A percentile compares a stretch with the other conserved stretches of the same genome.
Conservation (phyloP, 2,329 filamentous ascomycete species). For the Fusarium sp. region DNA sequence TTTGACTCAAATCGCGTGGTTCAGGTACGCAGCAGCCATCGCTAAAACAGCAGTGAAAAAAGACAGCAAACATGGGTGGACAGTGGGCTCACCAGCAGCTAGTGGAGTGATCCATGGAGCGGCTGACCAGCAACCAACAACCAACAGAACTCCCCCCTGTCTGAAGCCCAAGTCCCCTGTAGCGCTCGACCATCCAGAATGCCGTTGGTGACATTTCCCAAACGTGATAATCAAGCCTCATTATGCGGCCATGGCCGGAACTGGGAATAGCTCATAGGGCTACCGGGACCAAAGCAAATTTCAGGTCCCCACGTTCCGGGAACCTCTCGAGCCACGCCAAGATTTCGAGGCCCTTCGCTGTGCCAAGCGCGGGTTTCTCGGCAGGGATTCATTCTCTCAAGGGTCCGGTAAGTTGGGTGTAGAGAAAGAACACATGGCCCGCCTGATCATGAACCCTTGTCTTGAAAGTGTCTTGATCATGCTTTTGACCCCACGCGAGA, state of each 20-base stretch:
- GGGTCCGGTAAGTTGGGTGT: slow-evolving; percentile 13
- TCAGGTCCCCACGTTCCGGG: neutral
- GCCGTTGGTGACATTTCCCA: slow-evolving; percentile 6
- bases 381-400: slow-evolving; percentile 13
- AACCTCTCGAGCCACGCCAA: slow-evolving; percentile 15
- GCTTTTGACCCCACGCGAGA: neutral
- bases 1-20: neutral
- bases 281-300: neutral
- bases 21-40: neutral
- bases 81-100: neutral
- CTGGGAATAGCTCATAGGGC: slow-evolving; percentile 23
- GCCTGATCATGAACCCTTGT: slow-evolving; percentile 23
- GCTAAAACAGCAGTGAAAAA: neutral
- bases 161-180: slow-evolving; percentile 9
- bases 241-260: slow-evolving; percentile 25
- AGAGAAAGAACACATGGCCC: neutral
- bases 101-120: slow-evolving; percentile 24
- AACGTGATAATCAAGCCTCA: slow-evolving; percentile 30
- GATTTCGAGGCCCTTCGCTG: neutral
- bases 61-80: neutral
- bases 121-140: slow-evolving; percentile 2
- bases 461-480: neutral
- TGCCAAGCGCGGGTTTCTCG: slow-evolving; percentile 22
- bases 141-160: neutral
- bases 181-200: slow-evolving; percentile 12